Percentiles rank a stretch among this genome's conserved stretches.
Conservation (phyloP, 116 monocot genomes). For the Iris pallida region DNA sequence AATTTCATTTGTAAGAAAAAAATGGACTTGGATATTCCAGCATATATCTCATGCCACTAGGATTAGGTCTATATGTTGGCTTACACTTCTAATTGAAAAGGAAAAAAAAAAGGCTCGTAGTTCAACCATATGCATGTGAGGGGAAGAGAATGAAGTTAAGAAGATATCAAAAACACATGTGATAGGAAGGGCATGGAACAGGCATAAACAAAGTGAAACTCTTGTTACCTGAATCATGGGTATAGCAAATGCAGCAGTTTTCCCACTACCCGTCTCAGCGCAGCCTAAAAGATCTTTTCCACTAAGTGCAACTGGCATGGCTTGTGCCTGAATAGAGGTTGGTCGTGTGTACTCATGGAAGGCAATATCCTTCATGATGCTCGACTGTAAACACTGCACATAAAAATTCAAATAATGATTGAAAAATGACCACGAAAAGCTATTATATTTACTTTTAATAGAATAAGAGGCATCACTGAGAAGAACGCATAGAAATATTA, state of each 20-base stretch:
- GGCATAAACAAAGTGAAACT: background rate
- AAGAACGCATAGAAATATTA: slow-evolving; percentile 1
- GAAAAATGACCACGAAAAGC: background rate
- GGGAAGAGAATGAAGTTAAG: background rate
- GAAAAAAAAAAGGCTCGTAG: background rate
- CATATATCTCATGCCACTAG: no score
- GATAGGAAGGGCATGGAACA: background rate
- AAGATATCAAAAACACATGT: background rate
- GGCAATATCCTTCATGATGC: slow-evolving; percentile 56
- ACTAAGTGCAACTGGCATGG: slow-evolving; percentile 53
- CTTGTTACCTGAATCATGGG: slow-evolving; percentile 60
- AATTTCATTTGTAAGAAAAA: no score
- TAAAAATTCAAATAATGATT: background rate
- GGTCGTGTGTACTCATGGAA: slow-evolving; percentile 50
- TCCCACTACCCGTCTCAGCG: slow-evolving; percentile 64
- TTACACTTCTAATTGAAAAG: no score
- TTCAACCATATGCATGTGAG: background rate
- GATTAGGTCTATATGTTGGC: no score
- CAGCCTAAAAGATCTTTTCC: slow-evolving; percentile 56
- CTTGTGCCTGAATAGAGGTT: slow-evolving; percentile 63
- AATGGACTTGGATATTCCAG: no score
- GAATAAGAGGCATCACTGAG: background rate
- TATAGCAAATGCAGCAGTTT: slow-evolving; percentile 63
- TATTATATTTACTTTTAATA: background rate
- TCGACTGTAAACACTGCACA: slow-evolving; percentile 35